These are phyloP conservation scores for Gynostemma pentaphyllum DNA, from an alignment of 306 rosid genomes.

Conservation along the genomic window DNA sequence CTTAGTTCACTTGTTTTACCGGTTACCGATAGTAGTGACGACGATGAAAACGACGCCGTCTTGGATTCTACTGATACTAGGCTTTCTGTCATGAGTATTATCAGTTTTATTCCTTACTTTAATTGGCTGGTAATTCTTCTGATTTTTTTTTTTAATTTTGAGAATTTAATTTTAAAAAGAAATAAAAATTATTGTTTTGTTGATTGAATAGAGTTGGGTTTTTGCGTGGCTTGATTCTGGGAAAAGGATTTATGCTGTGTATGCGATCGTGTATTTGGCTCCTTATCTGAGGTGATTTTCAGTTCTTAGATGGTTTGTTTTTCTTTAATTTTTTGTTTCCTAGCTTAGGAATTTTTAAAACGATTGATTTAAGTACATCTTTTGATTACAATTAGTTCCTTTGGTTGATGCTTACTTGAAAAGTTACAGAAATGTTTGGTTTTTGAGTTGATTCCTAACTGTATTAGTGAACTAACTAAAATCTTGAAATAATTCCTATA, in stretches of 20 bases:
- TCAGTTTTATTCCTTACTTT: conserved; percentile 87
- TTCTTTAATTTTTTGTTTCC: not conserved
- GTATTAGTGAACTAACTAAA: not conserved
- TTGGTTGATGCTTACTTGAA: not conserved
- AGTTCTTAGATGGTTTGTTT: not conserved
- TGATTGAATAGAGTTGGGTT: conserved; percentile 65
- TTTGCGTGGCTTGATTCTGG: conserved; percentile 90
- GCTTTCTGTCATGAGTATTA: conserved; percentile 67
- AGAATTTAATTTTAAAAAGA: not conserved
- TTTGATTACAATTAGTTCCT: not conserved
- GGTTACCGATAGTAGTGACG: conserved; percentile 11
- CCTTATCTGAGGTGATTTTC: conserved; percentile 64
- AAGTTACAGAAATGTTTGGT: not conserved
- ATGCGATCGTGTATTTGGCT: conserved; percentile 64
- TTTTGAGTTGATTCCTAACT: not conserved
- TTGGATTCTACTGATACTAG: conserved; percentile 51
- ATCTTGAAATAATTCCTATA: not conserved
- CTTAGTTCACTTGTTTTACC: conserved; percentile 64
- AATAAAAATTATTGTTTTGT: not conserved
- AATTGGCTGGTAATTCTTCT: conserved; percentile 67
- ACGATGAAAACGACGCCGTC: conserved; percentile 30
- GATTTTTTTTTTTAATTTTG: not conserved
- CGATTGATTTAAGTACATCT: not conserved
- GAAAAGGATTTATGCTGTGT: conserved; percentile 58
- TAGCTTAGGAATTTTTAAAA: not conserved